A percentile compares a stretch with the other conserved stretches of the same genome.
Conservation (phyloP, 495 filamentous ascomycete species). For the Xylaria longipes region DNA sequence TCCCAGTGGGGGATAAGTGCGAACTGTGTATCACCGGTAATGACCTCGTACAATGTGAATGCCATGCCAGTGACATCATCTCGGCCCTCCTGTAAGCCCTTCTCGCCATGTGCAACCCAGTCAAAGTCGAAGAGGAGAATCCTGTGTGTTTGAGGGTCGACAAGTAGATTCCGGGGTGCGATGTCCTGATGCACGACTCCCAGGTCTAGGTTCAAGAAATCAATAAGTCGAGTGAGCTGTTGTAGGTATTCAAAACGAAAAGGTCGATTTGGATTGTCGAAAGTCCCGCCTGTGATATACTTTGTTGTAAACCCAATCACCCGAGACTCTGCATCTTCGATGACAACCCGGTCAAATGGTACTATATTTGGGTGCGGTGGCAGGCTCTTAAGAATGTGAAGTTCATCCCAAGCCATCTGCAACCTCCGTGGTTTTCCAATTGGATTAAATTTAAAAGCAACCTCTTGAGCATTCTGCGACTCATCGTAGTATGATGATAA, state of each 20-base stretch:
- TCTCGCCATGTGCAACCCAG: too few species aligned
- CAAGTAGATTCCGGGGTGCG: too few species aligned
- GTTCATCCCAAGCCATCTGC: conserved; percentile 45
- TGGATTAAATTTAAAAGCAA: background rate
- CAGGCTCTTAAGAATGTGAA: conserved; percentile 43
- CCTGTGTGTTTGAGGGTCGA: too few species aligned
- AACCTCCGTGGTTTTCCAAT: background rate
- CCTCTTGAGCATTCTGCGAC: background rate
- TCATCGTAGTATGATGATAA: background rate
- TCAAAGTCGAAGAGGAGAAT: too few species aligned
- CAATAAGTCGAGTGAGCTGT: conserved; percentile 43
- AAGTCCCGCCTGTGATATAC: conserved; percentile 43
- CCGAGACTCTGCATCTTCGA: conserved; percentile 40
- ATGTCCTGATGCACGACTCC: too few species aligned
- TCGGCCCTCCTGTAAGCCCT: too few species aligned
- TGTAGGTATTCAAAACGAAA: conserved; percentile 49
- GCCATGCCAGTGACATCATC: too few species aligned
- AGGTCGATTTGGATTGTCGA: conserved; percentile 31
- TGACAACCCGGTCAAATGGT: conserved; percentile 45
- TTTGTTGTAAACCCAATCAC: conserved; percentile 50
- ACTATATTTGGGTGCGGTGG: conserved; percentile 45
- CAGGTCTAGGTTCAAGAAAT: too few species aligned
- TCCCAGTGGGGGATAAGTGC: too few species aligned
- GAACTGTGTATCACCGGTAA: too few species aligned
- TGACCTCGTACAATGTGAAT: too few species aligned